Evolutionary conservation across 208 protist species (phyloP).

Genomic region (Crithidia bombi): DNA sequence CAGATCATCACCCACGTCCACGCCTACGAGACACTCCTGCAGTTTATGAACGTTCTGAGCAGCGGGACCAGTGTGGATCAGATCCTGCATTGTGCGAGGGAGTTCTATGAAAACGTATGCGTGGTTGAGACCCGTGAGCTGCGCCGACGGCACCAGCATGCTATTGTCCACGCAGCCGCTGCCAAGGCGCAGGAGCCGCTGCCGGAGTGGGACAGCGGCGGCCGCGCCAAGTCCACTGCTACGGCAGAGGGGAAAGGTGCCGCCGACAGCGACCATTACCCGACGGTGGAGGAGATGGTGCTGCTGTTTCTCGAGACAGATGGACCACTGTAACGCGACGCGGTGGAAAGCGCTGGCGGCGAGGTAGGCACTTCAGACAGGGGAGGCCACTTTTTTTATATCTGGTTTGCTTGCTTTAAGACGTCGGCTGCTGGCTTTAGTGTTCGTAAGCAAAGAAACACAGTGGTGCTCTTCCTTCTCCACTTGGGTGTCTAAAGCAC

Average conservation of each 20-base stretch:
- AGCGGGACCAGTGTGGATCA: constrained; percentile 47
- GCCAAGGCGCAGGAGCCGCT: not conserved
- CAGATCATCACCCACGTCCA: constrained; percentile 60
- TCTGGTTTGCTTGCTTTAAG: no score
- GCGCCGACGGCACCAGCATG: constrained; percentile 18
- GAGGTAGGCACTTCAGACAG: no score
- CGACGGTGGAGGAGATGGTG: constrained; percentile 49
- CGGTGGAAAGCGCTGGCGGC: not conserved
- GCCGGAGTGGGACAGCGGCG: constrained; percentile 1
- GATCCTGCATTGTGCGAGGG: constrained; percentile 53
- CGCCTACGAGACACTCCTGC: constrained; percentile 61
- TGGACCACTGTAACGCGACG: constrained; percentile 33
- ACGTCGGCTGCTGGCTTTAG: no score
- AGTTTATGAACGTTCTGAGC: constrained; percentile 66
- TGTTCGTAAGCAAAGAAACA: no score
- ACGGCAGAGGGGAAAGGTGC: not conserved
- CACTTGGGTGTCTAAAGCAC: no score
- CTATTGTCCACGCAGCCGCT: not conserved
- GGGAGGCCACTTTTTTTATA: no score
- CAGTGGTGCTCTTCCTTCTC: no score
- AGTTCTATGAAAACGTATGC: constrained; percentile 72
- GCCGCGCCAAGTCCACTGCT: not conserved
- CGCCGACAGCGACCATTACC: constrained; percentile 15
- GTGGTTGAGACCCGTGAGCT: constrained; percentile 31
- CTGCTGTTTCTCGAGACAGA: constrained; percentile 36